Evolutionary conservation across 2,329 filamentous ascomycete genomes (phyloP), one percentile per base, ranked within the genome.

Genomic region (Acephala macrosclerotiorum): DNA sequence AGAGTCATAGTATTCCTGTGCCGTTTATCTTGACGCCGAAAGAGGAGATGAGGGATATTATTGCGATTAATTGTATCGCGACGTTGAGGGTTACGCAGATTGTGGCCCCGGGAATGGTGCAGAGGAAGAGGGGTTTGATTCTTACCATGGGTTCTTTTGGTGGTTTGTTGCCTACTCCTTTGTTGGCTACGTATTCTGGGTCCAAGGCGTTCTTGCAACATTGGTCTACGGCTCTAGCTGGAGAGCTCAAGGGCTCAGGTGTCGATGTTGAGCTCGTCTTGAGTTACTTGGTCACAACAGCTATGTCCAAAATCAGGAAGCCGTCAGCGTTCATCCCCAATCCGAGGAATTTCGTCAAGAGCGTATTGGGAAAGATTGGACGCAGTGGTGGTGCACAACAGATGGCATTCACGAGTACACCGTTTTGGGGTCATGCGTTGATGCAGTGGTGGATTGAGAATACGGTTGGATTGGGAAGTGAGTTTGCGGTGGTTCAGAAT

Each of bases 191-290:
- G 2, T 99, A 99, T 85, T 96, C 93, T 53, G 96, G 96, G 71
- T 96, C 91, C 87, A 99, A 99, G 82, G 95, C 96, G 1, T 99
- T 99, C 86, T 85, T 99, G 58, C 95, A 98, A 81, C 91, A 97
- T 76, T 99, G 96, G 96, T 97, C 92, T 71, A 91, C 89, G 6
- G 89, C 96, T 12, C 86, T 99, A 16, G 92, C 91, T 0, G 87
- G 90, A 16, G 96, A 99, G 80, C 86, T 99, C 35, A 88, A 91
- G 69, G 87, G 90, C 1, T 85, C 92, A 73, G 92, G 93, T 64
- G 89, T 99, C 47, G 90, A 93, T 70, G 94, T 97, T n/a, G 90
- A 98, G 79, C 87, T 98, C 58, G 90, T 97, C 33, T 87, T 98
- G 72, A 94, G 91, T 73, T 96, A 99, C 79, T 88, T 99, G 57